Evolutionary conservation across 164 flowering plant species (phyloP), one percentile per base, ranked within the genome.

Genomic region (Macadamia tetraphylla): DNA sequence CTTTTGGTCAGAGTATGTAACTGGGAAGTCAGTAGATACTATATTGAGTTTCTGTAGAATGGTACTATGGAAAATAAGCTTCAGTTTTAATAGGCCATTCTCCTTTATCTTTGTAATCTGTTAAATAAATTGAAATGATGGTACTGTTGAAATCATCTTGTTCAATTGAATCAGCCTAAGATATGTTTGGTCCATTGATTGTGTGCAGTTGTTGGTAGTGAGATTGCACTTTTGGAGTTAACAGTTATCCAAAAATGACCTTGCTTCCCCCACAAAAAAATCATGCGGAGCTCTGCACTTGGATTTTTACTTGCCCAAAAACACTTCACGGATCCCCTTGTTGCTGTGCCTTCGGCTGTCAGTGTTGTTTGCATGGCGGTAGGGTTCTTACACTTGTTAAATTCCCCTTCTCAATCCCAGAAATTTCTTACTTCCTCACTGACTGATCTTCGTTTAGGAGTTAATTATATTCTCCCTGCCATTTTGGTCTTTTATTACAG

Each of bases 291-390:
- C 75, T 94, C 97, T 49, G 99, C 98, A 18, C 99, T 94, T 10
- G 99, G 97, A 48, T 90, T 90, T 79, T 78, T 92, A 57, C 90
- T 92, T 42, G 99, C 98, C 32, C 98, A 90, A 77, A 94, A 86
- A 69, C 99, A 94, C 82, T 94, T 94, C 73, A 90, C 94, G 6
- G 90, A 94, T 63, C 98, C 99, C 14, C 92, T 92, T 29, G 97
- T 95, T 9, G 99, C 99, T 9, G 97, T 90, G 46, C 99, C 99
- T 69, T 90, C 98, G 14, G 97, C 98, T 61, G 99, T 94, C 52
- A 95, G 99, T 67, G 97, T 95, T 52, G 97, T 95, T 29, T 92
- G 92, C 84, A 95, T 95, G 99, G 99, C 97, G 81, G 99, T 95
- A 89, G 18, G 84, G 52, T 12, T 62, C 70, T 60, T 46, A n/a